Base-by-base conservation (phyloP, 257 asterid species). In the Scutellaria baicalensis region DNA sequence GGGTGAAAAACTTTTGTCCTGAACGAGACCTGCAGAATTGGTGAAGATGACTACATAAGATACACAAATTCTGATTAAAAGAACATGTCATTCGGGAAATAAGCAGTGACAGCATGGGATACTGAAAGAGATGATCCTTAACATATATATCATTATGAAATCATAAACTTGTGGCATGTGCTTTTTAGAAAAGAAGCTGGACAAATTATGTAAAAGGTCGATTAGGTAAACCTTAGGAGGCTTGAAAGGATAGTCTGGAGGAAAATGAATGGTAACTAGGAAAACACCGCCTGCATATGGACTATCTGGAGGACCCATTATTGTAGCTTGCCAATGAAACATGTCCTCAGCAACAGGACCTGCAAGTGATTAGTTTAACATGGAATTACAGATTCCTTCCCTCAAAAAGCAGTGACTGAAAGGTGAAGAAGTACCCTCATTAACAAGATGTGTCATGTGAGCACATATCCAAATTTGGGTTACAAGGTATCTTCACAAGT, bases 321-420 rank as follows among this genome's bases (percentile, higher is more conserved):
- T 89, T 13, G 95, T 87, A 40, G 95, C 95, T 81, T 87, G 92
- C 96, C 96, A 89, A 69, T 89, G 96, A 68, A 89, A 89, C 92
- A 89, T 81, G 82, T 89, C 94, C 71, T 89, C 92, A 64, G 85
- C 86, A 57, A 87, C 92, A 59, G 96, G 94, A 50, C 96, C 95
- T 87, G 84, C 39, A 61, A 60, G 52, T 55, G 59, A 48, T 56
- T 35, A 43, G 50, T 58, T 13, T 16, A 55, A 13, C 1, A 1
- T 8, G 11, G 14, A 43, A n/a, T 31, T 14, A 9, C 39, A 58
- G 18, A 35, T 59, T 61, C 38, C 38, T 18, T 56, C 59, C 54
- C 31, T 10, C 16, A 43, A 42, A 42, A 51, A 23, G 23, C 10
- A 13, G 13, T n/a, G 40, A 51, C 43, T 17, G 27, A 70, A 9